Evolutionary conservation across 371 early-diverging fungal genomes (phyloP).

Genomic region (Apophysomyces sp.): DNA sequence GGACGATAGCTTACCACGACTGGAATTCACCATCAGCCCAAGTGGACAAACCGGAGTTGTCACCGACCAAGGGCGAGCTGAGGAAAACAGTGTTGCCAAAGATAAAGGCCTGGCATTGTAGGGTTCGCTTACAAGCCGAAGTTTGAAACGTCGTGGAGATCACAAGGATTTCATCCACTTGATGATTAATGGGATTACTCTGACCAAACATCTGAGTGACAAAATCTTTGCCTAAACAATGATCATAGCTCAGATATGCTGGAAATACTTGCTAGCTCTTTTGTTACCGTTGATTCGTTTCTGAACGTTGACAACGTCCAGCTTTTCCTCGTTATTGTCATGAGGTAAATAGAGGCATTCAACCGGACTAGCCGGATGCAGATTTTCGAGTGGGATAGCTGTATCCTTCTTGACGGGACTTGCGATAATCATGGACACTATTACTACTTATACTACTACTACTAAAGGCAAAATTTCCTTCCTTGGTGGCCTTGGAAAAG

Average conservation of each 20-base stretch:
- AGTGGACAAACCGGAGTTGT: slow-evolving; percentile 23
- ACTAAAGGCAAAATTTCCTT: slow-evolving; percentile 40
- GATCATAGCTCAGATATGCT: background rate
- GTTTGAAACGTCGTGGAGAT: slow-evolving; percentile 22
- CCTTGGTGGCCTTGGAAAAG: slow-evolving; percentile 56
- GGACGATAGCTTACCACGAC: slow-evolving; percentile 28
- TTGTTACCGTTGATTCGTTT: slow-evolving; percentile 11
- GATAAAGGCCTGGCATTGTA: slow-evolving; percentile 48
- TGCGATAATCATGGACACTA: slow-evolving; percentile 48
- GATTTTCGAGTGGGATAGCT: slow-evolving; percentile 38
- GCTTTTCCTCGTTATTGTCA: slow-evolving; percentile 7
- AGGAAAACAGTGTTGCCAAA: slow-evolving; percentile 42
- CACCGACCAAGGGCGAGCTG: slow-evolving; percentile 29
- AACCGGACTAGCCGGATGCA: slow-evolving; percentile 18
- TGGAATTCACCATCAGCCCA: slow-evolving; percentile 49
- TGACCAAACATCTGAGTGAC: slow-evolving; percentile 38
- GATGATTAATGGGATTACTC: slow-evolving; percentile 10
- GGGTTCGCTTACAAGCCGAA: slow-evolving; percentile 8
- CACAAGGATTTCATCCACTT: slow-evolving; percentile 31
- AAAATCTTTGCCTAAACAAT: slow-evolving; percentile 19
- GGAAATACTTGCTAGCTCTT: background rate
- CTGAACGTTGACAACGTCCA: slow-evolving; percentile 6
- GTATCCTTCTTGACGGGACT: slow-evolving; percentile 40
- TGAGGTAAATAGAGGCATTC: slow-evolving; percentile 7
- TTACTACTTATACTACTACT: slow-evolving; percentile 39